Evolutionary conservation across 768 basidiomycete species (phyloP), one percentile per base, ranked within the genome.

Genomic region (Trametes villosa): DNA sequence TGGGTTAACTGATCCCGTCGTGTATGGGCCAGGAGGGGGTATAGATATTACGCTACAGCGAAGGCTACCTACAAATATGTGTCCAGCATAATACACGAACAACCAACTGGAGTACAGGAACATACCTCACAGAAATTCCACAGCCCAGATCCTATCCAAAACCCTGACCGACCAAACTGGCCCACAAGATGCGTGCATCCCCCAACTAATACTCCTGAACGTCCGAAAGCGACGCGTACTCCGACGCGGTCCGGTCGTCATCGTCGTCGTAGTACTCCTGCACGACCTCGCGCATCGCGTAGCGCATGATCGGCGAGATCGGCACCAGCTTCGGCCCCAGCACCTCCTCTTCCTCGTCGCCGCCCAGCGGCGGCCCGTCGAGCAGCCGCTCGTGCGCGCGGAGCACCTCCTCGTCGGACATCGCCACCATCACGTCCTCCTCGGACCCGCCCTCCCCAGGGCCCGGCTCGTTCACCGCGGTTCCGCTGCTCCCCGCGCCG

Each of bases 271-370:
- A 86, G 64, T 91, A 93, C 74, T 94, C 92, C 68, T 85, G 82
- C 18, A 94, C 83, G 9, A 94, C 91, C 69, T 91, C 87, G 51
- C 85, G 78, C 91, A 94, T 94, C 47, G 92, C 92, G 71, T 78
- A 91, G 29, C 87, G 78, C 86, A 93, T 90, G 60, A 94, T 89
- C 2, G 91, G 90, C 2, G 91, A 89, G 18, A 84, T 82, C 9
- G 92, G 87, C 31, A 91, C 79, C 57, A 94, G 70, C 71, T 88
- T 88, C 13, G 92, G 91, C 12, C 90, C 90, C 33, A 91, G 79
- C 27, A 79, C 62, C 54, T 88, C 81, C 62, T 86, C 83, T 57
- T 78, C 76, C 27, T 81, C 75, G 54, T 81, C 80, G 9, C 58
- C 68, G 13, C 31, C 15, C 79, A 53, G 83, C 81, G 31, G 78